Evolutionary conservation across 2,329 filamentous ascomycete species (phyloP).

Genomic region (Aaosphaeria arxii): DNA sequence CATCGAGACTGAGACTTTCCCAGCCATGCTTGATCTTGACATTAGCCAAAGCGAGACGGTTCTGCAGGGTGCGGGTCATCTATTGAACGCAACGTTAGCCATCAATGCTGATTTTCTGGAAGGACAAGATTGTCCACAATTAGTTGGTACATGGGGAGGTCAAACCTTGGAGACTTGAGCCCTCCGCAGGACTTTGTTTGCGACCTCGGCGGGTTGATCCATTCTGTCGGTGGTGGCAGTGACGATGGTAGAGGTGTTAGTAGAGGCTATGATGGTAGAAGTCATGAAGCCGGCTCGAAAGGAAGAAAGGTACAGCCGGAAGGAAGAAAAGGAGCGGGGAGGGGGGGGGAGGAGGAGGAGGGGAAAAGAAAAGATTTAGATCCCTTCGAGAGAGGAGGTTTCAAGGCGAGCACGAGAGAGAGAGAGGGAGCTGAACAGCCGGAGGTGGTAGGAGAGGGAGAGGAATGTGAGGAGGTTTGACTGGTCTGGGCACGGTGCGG

Average conservation of each 20-base stretch:
- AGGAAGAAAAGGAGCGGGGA: background rate
- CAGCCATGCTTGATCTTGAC: conserved; percentile 97
- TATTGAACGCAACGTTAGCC: conserved; percentile 42
- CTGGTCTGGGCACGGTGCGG: conserved; percentile 1
- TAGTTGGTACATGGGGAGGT: conserved; percentile 4
- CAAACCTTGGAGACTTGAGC: conserved; percentile 43
- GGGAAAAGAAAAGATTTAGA: conserved; percentile 13
- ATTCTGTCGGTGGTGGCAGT: conserved; percentile 33
- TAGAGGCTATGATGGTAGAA: conserved; percentile 2
- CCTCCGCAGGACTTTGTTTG: conserved; percentile 41
- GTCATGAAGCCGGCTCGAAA: conserved; percentile 6
- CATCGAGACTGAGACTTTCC: conserved; percentile 83
- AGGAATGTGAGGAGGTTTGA: conserved; percentile 26
- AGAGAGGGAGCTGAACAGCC: conserved; percentile 24
- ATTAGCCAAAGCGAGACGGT: conserved; percentile 90
- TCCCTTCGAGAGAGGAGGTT: conserved; percentile 5
- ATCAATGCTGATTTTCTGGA: conserved; percentile 12
- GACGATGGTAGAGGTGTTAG: conserved; percentile 3
- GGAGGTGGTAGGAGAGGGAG: conserved; percentile 18
- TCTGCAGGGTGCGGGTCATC: conserved; percentile 92
- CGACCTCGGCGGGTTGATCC: conserved; percentile 38
- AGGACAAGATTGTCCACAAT: background rate
- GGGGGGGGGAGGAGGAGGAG: conserved; percentile 3
- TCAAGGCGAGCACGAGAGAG: conserved; percentile 15
- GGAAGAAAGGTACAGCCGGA: background rate